A percentile compares a stretch with the other conserved stretches of the same genome.
Conservation (phyloP, 768 basidiomycete genomes). For the Fibroporia radiculosa region DNA sequence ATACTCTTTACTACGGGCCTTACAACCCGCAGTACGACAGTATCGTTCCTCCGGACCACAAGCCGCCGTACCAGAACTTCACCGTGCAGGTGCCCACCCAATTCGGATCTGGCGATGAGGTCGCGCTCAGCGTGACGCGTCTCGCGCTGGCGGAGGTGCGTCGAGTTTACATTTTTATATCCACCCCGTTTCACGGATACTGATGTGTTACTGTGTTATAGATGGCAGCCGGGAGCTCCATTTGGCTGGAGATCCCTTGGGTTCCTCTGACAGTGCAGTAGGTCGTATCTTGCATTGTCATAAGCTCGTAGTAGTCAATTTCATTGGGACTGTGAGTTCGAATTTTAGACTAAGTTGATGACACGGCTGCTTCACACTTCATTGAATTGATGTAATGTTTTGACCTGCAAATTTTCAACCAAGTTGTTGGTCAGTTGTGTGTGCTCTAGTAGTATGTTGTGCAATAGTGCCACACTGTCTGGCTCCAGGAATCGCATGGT, state of each 20-base stretch:
- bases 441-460: too few relatives aligned
- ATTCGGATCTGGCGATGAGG: conserved; percentile 6
- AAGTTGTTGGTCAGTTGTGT: too few relatives aligned
- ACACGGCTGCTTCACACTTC: too few relatives aligned
- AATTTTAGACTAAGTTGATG: too few relatives aligned
- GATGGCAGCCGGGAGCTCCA: neutral
- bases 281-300: too few relatives aligned
- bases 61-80: conserved; percentile 24
- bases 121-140: conserved; percentile 14
- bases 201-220: neutral
- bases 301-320: too few relatives aligned
- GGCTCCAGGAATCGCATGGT: too few relatives aligned
- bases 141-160: conserved; percentile 15
- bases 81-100: conserved; percentile 16
- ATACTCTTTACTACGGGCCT: conserved; percentile 22
- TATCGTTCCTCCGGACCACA: conserved; percentile 2
- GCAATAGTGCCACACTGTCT: too few relatives aligned
- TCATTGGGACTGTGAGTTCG: too few relatives aligned
- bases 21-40: conserved; percentile 21
- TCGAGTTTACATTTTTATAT: neutral
- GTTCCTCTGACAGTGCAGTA: neutral
- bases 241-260: neutral
- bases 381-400: too few relatives aligned
- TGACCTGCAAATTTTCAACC: too few relatives aligned
- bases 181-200: too few relatives aligned